Conservation (phyloP, 2,329 filamentous ascomycete genomes). For the Colletotrichum cereale region DNA sequence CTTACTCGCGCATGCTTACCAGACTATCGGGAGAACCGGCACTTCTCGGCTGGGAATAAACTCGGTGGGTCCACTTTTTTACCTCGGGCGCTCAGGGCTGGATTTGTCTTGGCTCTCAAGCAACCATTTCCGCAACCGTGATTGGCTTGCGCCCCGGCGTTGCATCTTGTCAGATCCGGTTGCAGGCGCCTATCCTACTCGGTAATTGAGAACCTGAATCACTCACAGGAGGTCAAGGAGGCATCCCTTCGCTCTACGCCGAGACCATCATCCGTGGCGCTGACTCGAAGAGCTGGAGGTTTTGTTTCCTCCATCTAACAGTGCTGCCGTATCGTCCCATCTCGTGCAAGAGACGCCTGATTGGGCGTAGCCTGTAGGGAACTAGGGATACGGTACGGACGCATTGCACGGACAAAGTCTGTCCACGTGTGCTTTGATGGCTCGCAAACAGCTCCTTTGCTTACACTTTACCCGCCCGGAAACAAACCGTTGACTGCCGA, state of each 20-base stretch:
- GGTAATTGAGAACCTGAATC: neutral
- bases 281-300: slow-evolving; percentile 14
- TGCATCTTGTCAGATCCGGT: slow-evolving; percentile 2
- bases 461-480: slow-evolving; percentile 5
- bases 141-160: neutral
- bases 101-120: neutral
- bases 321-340: slow-evolving; percentile 4
- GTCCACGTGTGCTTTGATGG: slow-evolving; percentile 29
- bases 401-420: slow-evolving; percentile 30
- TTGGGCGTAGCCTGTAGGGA: neutral
- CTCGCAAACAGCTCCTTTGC: slow-evolving; percentile 3
- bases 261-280: slow-evolving; percentile 5
- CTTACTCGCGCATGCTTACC: neutral
- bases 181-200: neutral
- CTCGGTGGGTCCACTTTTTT: neutral
- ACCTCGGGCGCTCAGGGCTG: slow-evolving; percentile 5
- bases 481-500: slow-evolving; percentile 5
- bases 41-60: neutral
- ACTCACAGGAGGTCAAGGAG: neutral
- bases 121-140: neutral
- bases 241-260: neutral
- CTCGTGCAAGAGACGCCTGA: slow-evolving; percentile 14
- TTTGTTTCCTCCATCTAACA: slow-evolving; percentile 25
- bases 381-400: neutral
- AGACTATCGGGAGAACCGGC: neutral